phyloP scores from a whole-genome alignment of 2,329 filamentous ascomycete genomes.

The Metarhizium rileyi region DNA sequence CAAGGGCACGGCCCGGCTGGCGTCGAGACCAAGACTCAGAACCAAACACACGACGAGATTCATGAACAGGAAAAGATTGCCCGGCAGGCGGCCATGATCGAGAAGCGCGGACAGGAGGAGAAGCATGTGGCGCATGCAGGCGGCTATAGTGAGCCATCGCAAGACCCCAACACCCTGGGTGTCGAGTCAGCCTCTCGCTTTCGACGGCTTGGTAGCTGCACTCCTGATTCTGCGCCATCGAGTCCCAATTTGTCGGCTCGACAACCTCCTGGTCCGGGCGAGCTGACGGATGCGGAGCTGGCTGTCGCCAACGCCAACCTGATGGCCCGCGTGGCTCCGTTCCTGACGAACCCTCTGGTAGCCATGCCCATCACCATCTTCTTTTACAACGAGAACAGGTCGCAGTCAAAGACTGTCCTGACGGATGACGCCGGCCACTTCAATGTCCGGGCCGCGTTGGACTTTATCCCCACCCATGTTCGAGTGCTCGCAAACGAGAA shows the following conservation, averaged over 20 bases:
- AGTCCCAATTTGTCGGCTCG: slow-evolving; percentile 33
- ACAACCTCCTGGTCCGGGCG: slow-evolving; percentile 29
- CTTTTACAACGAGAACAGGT: slow-evolving; percentile 81
- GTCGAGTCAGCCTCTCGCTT: slow-evolving; percentile 19
- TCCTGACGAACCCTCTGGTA: slow-evolving; percentile 74
- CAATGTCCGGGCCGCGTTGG: slow-evolving; percentile 63
- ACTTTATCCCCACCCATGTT: slow-evolving; percentile 85
- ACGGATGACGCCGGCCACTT: slow-evolving; percentile 92
- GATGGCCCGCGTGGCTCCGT: slow-evolving; percentile 79
- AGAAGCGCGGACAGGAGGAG: slow-evolving; percentile 61
- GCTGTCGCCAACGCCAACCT: slow-evolving; percentile 74
- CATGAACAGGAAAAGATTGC: slow-evolving; percentile 57
- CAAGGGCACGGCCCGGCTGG: slow-evolving; percentile 9
- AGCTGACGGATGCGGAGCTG: slow-evolving; percentile 69
- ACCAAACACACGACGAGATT: slow-evolving; percentile 32
- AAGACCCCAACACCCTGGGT: slow-evolving; percentile 30
- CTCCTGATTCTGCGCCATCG: slow-evolving; percentile 29
- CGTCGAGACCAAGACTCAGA: slow-evolving; percentile 12
- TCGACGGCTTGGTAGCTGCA: slow-evolving; percentile 22
- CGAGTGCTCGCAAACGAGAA: slow-evolving; percentile 78
- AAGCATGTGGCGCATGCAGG: slow-evolving; percentile 61
- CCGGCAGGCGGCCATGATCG: slow-evolving; percentile 66
- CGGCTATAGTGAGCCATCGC: slow-evolving; percentile 60
- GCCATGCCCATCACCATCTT: slow-evolving; percentile 79
- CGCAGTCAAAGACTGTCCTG: slow-evolving; percentile 71